These are phyloP conservation scores for Fusarium tanahbumbuense DNA, from an alignment of 2,329 filamentous ascomycete genomes.

Conservation along the genomic window DNA sequence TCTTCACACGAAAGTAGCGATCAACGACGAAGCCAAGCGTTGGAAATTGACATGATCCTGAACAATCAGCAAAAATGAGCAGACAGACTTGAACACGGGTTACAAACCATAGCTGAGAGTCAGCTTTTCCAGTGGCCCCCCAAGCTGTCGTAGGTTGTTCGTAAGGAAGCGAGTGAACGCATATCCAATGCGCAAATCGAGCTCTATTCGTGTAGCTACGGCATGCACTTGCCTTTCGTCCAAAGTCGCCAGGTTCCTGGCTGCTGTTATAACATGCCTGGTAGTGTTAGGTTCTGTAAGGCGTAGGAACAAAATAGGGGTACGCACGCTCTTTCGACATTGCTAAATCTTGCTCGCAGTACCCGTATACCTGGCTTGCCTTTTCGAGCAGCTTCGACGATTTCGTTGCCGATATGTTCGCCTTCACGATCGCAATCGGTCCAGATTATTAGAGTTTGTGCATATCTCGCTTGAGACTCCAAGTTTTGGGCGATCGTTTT, in stretches of 20 bases:
- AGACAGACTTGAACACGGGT: background rate
- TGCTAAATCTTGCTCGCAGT: conserved; percentile 91
- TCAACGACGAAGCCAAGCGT: conserved; percentile 98
- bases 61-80: conserved; percentile 11
- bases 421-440: conserved; percentile 98
- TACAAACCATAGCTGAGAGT: conserved; percentile 82
- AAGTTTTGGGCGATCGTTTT: conserved; percentile 87
- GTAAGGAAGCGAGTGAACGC: conserved; percentile 93
- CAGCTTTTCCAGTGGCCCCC: conserved; percentile 72
- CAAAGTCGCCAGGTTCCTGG: conserved; percentile 78
- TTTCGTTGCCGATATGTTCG: conserved; percentile 94
- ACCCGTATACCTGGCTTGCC: conserved; percentile 81
- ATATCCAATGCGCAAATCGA: conserved; percentile 91
- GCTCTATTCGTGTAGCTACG: conserved; percentile 87
- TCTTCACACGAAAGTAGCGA: conserved; percentile 91
- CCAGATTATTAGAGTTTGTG: conserved; percentile 91
- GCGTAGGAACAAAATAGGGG: background rate
- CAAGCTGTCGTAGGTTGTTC: conserved; percentile 77
- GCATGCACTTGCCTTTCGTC: conserved; percentile 90
- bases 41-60: conserved; percentile 94
- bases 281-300: conserved; percentile 1
- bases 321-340: conserved; percentile 87
- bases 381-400: conserved; percentile 81
- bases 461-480: conserved; percentile 76
- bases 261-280: conserved; percentile 88